phyloP scores from a whole-genome alignment of 192 early-diverging fungal genomes.

The Pilobolus umbonatus region DNA sequence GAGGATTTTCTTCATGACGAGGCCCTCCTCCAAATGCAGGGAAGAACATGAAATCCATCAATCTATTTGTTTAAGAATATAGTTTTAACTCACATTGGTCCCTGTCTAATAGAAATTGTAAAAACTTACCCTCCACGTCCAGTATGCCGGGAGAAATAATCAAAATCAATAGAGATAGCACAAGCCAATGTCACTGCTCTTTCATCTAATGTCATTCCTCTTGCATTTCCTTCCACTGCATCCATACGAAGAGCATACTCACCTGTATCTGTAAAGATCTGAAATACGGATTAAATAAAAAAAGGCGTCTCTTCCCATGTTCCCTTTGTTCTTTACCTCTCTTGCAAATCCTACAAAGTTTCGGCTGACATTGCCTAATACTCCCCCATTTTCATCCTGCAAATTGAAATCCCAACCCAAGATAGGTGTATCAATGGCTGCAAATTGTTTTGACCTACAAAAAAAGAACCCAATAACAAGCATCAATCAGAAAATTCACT shows the following conservation, averaged over 20 bases:
- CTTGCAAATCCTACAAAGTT: slow-evolving; percentile 81
- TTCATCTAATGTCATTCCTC: slow-evolving; percentile 67
- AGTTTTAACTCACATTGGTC: not conserved
- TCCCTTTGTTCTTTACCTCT: slow-evolving; percentile 35
- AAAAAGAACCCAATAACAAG: not conserved
- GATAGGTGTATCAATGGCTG: slow-evolving; percentile 63
- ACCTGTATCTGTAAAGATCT: slow-evolving; percentile 84
- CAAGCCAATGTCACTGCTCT: slow-evolving; percentile 76
- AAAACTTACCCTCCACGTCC: slow-evolving; percentile 8
- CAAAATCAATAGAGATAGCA: slow-evolving; percentile 68
- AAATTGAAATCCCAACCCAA: slow-evolving; percentile 79
- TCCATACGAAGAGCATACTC: slow-evolving; percentile 79
- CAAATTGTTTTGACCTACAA: slow-evolving; percentile 56
- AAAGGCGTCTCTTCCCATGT: slow-evolving; percentile 5
- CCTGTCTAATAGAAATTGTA: not conserved
- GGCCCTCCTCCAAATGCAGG: slow-evolving; percentile 38
- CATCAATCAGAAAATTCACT: slow-evolving; percentile 20
- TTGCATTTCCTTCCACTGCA: slow-evolving; percentile 39
- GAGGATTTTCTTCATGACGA: slow-evolving; percentile 21
- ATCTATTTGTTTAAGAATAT: slow-evolving; percentile 14
- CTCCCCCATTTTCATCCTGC: slow-evolving; percentile 44
- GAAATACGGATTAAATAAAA: not conserved
- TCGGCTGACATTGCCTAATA: slow-evolving; percentile 61
- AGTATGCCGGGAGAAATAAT: slow-evolving; percentile 18
- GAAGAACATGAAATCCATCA: slow-evolving; percentile 39